phyloP scores from a whole-genome alignment of 1,284 basidiomycete species.

The Ceratobasidium sp. region DNA sequence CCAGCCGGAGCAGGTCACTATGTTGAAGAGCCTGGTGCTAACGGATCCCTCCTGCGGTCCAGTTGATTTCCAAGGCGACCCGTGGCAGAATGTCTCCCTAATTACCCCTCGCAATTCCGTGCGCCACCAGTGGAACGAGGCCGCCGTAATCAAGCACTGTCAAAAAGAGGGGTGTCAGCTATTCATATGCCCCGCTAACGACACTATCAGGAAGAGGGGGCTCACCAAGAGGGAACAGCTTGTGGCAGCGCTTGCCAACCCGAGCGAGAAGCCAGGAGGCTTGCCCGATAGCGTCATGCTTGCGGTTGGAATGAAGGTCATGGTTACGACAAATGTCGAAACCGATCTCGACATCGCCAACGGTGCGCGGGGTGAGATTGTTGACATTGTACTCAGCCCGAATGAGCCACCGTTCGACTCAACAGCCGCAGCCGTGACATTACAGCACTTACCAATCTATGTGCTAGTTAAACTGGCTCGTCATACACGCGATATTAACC shows the following conservation, averaged over 20 bases:
- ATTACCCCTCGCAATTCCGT: slow-evolving; percentile 60
- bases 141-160: slow-evolving; percentile 52
- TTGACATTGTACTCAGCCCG: neutral
- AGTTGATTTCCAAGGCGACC: slow-evolving; percentile 50
- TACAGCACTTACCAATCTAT: slow-evolving; percentile 34
- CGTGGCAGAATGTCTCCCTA: slow-evolving; percentile 56
- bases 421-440: neutral
- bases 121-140: slow-evolving; percentile 57
- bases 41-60: neutral
- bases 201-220: slow-evolving; percentile 49
- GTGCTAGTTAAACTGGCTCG: slow-evolving; percentile 44
- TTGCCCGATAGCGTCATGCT: slow-evolving; percentile 54
- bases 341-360: slow-evolving; percentile 46
- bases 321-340: slow-evolving; percentile 45
- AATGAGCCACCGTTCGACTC: neutral
- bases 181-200: slow-evolving; percentile 48
- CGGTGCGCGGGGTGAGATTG: slow-evolving; percentile 10
- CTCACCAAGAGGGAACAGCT: slow-evolving; percentile 46
- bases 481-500: slow-evolving; percentile 9
- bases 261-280: neutral
- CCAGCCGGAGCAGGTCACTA: slow-evolving; percentile 53
- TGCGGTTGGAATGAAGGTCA: slow-evolving; percentile 59
- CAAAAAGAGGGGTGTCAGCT: slow-evolving; percentile 38
- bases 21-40: slow-evolving; percentile 55
- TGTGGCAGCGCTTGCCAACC: neutral